Conservation (phyloP, 2,329 filamentous ascomycete genomes). For the Stemphylium beticola region DNA sequence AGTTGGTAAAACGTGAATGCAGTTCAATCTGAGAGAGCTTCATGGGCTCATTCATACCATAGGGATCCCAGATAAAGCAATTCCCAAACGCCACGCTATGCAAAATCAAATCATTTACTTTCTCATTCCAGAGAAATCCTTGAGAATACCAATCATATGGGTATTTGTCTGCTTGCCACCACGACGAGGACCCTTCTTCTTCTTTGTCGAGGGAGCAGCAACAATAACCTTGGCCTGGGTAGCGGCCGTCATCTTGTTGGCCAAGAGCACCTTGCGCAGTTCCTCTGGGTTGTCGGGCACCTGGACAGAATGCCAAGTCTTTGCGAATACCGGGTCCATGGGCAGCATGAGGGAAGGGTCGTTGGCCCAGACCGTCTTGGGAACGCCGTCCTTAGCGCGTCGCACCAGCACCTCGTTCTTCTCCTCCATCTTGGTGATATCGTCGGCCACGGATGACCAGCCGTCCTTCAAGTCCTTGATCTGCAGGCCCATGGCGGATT, state of each 20-base stretch:
- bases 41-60: neutral
- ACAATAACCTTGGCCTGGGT: slow-evolving; percentile 74
- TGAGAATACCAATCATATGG: slow-evolving; percentile 82
- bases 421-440: slow-evolving; percentile 77
- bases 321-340: slow-evolving; percentile 82
- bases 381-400: slow-evolving; percentile 86
- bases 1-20: neutral
- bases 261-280: slow-evolving; percentile 76
- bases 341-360: slow-evolving; percentile 76
- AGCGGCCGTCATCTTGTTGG: slow-evolving; percentile 81
- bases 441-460: slow-evolving; percentile 83
- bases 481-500: slow-evolving; percentile 77
- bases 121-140: slow-evolving; percentile 68
- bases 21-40: neutral
- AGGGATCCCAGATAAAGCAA: neutral
- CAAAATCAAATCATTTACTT: slow-evolving; percentile 37
- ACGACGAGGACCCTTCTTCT: slow-evolving; percentile 75
- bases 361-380: slow-evolving; percentile 83
- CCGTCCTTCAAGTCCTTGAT: slow-evolving; percentile 96
- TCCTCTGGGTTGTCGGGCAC: slow-evolving; percentile 75
- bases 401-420: slow-evolving; percentile 84
- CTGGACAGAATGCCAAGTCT: slow-evolving; percentile 81
- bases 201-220: slow-evolving; percentile 68
- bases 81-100: slow-evolving; percentile 43
- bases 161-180: slow-evolving; percentile 84